Conservation (phyloP, 495 filamentous ascomycete genomes). For the Amniculicola lignicola region DNA sequence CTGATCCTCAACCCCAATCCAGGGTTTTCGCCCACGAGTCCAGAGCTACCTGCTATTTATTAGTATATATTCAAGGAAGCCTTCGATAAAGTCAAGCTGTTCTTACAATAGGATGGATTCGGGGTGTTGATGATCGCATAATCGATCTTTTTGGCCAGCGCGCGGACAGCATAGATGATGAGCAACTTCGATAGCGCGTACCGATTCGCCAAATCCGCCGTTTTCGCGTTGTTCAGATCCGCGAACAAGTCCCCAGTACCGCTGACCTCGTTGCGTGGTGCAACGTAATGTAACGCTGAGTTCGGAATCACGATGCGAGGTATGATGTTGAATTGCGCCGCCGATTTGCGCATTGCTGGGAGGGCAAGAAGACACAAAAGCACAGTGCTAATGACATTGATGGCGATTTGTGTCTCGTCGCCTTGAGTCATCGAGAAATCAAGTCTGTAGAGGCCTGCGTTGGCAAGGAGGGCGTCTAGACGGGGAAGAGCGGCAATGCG, state of each 20-base stretch:
- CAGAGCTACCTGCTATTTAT: conserved; percentile 25
- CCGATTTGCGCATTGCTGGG: conserved; percentile 12
- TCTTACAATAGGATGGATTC: conserved; percentile 40
- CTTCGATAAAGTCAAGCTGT: not conserved
- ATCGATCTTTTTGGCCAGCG: conserved; percentile 27
- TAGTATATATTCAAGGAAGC: not conserved
- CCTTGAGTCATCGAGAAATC: not conserved
- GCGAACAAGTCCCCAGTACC: conserved; percentile 22
- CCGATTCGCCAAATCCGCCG: conserved; percentile 34
- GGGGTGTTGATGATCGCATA: conserved; percentile 42
- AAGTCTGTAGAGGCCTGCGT: conserved; percentile 2
- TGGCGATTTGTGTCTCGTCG: conserved; percentile 13
- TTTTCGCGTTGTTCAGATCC: conserved; percentile 31
- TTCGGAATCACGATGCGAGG: conserved; percentile 29
- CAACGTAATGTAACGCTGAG: conserved; percentile 32
- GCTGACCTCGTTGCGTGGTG: conserved; percentile 33
- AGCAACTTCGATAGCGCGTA: conserved; percentile 40
- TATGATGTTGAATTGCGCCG: not conserved
- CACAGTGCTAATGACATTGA: conserved; percentile 8
- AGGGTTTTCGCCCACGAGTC: conserved; percentile 32
- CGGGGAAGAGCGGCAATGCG: conserved; percentile 4
- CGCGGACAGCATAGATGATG: conserved; percentile 31
- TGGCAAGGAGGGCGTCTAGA: conserved; percentile 7
- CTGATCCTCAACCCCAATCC: not conserved
- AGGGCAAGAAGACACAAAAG: conserved; percentile 1